These are phyloP conservation scores for Telfairia occidentalis DNA, from an alignment of 331 rosid species.

Conservation along the genomic window DNA sequence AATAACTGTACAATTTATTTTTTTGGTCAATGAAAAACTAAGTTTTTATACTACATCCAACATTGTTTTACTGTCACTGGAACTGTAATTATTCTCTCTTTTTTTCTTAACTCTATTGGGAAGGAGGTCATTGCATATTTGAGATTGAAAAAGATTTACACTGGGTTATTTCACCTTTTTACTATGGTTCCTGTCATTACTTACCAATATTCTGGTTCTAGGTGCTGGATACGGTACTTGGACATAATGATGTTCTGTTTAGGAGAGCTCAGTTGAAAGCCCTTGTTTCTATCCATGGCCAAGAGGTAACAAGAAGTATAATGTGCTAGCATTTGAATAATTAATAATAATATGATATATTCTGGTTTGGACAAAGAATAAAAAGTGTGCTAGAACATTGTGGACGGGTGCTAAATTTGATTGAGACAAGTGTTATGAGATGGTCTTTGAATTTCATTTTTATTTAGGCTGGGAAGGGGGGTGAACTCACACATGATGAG, in stretches of 20 bases:
- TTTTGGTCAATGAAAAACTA: not conserved
- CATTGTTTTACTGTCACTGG: not conserved
- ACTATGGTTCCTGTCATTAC: not conserved
- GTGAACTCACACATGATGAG: constrained; percentile 42
- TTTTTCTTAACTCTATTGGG: not conserved
- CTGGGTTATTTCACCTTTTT: not conserved
- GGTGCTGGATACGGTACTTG: constrained; percentile 36
- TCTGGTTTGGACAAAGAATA: not conserved
- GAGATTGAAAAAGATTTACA: not conserved
- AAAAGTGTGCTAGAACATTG: not conserved
- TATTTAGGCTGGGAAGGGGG: constrained; percentile 46
- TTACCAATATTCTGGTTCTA: constrained; percentile 1
- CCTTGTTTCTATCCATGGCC: constrained; percentile 39
- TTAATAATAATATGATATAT: not conserved
- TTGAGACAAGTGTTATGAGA: not conserved
- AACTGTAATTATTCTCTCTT: not conserved
- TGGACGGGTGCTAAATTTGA: not conserved
- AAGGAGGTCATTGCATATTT: not conserved
- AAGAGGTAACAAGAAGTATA: constrained; percentile 19
- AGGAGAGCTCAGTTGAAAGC: constrained; percentile 46
- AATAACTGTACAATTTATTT: not conserved
- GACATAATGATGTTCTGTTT: constrained; percentile 35
- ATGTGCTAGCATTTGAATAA: not conserved
- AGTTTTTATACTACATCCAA: not conserved
- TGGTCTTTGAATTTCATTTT: constrained; percentile 3